Percentiles rank a stretch among this genome's conserved stretches.
phyloP scores from a whole-genome alignment of 495 filamentous ascomycete genomes.

The Haplographium delicatum region DNA sequence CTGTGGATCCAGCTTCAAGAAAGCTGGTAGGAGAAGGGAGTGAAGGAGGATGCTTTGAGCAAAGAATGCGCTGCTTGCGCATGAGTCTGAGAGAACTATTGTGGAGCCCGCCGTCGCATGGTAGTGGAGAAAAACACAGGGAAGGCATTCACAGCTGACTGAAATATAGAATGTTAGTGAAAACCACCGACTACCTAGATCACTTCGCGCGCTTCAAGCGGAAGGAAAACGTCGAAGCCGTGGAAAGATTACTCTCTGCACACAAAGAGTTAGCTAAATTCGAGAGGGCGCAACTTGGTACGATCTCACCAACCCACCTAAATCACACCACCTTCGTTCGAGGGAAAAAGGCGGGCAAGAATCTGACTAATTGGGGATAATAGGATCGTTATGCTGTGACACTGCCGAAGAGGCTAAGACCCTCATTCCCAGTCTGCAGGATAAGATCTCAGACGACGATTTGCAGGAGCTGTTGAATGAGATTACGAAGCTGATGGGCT shows the following conservation, averaged over 20 bases:
- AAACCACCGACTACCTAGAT: constrained; percentile 87
- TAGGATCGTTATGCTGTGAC: constrained; percentile 83
- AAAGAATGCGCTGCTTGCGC: too few species aligned
- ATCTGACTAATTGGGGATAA: not conserved
- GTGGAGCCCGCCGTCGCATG: too few species aligned
- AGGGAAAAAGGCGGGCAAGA: not conserved
- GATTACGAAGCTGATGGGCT: constrained; percentile 67
- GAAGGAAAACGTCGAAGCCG: constrained; percentile 86
- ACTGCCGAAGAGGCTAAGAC: constrained; percentile 93
- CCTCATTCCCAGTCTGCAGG: constrained; percentile 80
- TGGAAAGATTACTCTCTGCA: constrained; percentile 73
- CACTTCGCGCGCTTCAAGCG: constrained; percentile 92
- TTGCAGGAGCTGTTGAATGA: constrained; percentile 84
- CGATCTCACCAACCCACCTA: constrained; percentile 24
- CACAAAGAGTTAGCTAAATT: constrained; percentile 81
- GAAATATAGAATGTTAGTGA: constrained; percentile 55
- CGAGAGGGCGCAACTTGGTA: constrained; percentile 89
- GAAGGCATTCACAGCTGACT: not conserved
- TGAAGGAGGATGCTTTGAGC: too few species aligned
- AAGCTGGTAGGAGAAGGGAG: too few species aligned
- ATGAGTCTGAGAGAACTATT: too few species aligned
- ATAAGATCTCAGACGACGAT: constrained; percentile 84
- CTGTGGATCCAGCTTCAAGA: too few species aligned
- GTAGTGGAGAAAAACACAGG: not conserved
- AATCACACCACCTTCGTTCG: not conserved